Base-by-base conservation (phyloP, 163 green algal species). In the Coccomyxa subellipsoidea region DNA sequence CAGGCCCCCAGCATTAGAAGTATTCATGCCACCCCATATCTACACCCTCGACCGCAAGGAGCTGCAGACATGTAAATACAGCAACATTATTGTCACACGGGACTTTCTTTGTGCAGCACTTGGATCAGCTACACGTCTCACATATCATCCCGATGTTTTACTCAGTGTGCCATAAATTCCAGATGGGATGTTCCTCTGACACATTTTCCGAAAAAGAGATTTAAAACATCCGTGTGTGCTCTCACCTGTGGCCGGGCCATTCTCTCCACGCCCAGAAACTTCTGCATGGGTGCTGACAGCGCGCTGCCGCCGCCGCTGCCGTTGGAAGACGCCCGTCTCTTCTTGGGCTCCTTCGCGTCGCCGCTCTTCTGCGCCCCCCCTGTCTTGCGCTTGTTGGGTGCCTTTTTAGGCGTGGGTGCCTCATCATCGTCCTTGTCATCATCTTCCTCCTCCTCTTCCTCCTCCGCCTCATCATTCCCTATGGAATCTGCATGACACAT, bases 361-460 rank as follows among this genome's bases (percentile, higher is more conserved):
- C 4, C 47, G 47, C 47, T 18, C 23, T 59, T 59, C 47, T 59
- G 47, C 47, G 69, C 31, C 69, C n/a, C n/a, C n/a, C 34, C 34
- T 76, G 69, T 23, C 34, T 76, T 76, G 31, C 69, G 31, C 69
- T 76, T 76, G 4, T 12, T 76, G 69, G 72, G 32, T 40, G 31
- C 72, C 72, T 78, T 34, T 18, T 59, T 32, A 12, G 40, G 27
- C n/a, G 31, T 7, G 15, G 36, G 36, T 0, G 2, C 72, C 37
- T 78, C 72, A 25, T 78, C 72, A 31, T 78, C 66, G 10, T 73
- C 59, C 59, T 72, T 15, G 27, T n/a, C 72, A 78, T 53, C 72
- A 38, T 73, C 66, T 34, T 73, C 66, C 5, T 73, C 66, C 21
- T 73, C 66, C 66, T 78, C 72, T 32, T 54, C 72, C 6, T 78